phyloP scores from a whole-genome alignment of 495 filamentous ascomycete species.

The Aspergillus cristatus region DNA sequence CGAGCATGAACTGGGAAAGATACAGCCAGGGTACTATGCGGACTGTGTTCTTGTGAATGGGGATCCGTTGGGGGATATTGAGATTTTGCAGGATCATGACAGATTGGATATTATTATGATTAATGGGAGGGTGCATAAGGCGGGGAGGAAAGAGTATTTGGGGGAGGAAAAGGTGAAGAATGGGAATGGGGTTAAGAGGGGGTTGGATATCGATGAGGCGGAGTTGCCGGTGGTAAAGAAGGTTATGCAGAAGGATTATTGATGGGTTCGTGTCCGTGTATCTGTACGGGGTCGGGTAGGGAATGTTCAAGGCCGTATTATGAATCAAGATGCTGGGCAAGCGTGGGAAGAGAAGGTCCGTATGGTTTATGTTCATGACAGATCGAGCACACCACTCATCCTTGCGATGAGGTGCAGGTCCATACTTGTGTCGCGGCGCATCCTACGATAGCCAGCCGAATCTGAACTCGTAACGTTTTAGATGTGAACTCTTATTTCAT shows the following conservation, averaged over 20 bases:
- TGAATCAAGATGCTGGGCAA: too few relatives aligned
- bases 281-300: neutral
- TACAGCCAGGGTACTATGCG: slow-evolving; percentile 37
- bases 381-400: too few relatives aligned
- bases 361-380: too few relatives aligned
- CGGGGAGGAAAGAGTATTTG: slow-evolving; percentile 24
- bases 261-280: neutral
- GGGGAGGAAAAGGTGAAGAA: slow-evolving; percentile 1
- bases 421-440: too few relatives aligned
- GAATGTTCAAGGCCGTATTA: too few relatives aligned
- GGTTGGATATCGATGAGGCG: neutral
- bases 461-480: neutral
- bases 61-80: slow-evolving; percentile 37
- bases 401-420: too few relatives aligned
- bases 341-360: too few relatives aligned
- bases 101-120: slow-evolving; percentile 39
- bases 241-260: slow-evolving; percentile 1
- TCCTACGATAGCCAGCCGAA: too few relatives aligned
- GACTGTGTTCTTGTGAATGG: slow-evolving; percentile 43
- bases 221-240: neutral
- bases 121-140: slow-evolving; percentile 41
- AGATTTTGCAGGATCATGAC: slow-evolving; percentile 37
- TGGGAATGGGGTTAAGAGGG: neutral
- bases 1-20: slow-evolving; percentile 38
- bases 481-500: slow-evolving; percentile 28